Conservation (phyloP, 2,329 filamentous ascomycete species). For the Cryphonectria nitschkei region DNA sequence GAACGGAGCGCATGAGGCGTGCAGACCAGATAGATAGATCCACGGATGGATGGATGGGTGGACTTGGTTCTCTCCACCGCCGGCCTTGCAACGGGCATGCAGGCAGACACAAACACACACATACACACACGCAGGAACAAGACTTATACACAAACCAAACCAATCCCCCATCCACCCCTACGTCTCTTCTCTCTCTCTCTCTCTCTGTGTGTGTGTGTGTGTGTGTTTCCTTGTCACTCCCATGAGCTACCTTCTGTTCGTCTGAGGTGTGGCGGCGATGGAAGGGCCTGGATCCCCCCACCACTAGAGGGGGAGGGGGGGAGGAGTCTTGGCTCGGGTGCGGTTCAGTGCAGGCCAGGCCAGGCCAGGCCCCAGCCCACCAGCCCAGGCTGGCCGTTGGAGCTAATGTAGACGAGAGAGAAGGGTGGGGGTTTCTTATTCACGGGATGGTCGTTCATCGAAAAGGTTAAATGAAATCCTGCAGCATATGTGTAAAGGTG, state of each 20-base stretch:
- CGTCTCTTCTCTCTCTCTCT: neutral
- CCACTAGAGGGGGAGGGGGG: neutral
- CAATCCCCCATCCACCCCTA: too few relatives aligned
- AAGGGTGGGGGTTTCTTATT: neutral
- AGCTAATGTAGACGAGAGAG: neutral
- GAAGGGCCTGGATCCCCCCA: neutral
- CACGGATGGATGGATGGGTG: neutral
- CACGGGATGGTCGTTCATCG: neutral
- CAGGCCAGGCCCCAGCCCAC: neutral
- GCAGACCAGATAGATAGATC: neutral
- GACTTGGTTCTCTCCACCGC: too few relatives aligned
- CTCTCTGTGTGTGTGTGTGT: neutral
- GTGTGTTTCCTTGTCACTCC: neutral
- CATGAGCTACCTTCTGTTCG: neutral
- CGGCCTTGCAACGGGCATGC: neutral
- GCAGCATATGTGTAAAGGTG: neutral
- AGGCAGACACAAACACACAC: neutral
- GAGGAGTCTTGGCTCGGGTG: neutral
- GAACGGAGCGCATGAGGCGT: neutral
- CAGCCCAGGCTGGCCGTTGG: slow-evolving; percentile 3
- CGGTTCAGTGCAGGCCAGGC: neutral
- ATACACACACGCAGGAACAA: too few relatives aligned
- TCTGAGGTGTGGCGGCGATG: neutral
- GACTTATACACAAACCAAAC: neutral
- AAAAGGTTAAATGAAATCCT: neutral